These are phyloP conservation scores for Nemophila menziesii DNA, from an alignment of 257 asterid genomes.

Conservation along the genomic window DNA sequence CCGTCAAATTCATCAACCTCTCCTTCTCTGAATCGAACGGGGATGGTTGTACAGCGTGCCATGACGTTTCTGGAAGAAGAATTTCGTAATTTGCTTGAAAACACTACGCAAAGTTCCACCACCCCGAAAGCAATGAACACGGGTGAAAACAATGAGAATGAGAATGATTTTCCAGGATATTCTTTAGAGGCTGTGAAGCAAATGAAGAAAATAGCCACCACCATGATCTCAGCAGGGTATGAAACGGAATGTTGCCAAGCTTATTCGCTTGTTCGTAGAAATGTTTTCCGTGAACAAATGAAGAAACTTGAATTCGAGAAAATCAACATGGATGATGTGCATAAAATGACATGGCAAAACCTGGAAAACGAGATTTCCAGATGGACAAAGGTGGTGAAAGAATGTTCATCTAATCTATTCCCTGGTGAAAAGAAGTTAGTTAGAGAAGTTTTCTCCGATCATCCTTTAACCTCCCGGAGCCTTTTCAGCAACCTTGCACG, in stretches of 20 bases:
- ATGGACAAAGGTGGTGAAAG: conserved; percentile 49
- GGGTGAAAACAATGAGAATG: not conserved
- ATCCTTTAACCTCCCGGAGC: conserved; percentile 22
- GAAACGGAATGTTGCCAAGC: conserved; percentile 63
- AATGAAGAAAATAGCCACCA: conserved; percentile 38
- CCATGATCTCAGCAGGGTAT: conserved; percentile 68
- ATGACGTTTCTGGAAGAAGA: conserved; percentile 71
- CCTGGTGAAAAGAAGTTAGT: conserved; percentile 52
- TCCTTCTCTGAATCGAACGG: conserved; percentile 30
- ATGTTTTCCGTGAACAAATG: conserved; percentile 35
- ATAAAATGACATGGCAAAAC: conserved; percentile 52
- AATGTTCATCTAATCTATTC: conserved; percentile 32
- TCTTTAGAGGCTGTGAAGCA: conserved; percentile 25
- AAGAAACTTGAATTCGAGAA: conserved; percentile 48
- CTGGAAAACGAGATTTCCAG: conserved; percentile 54
- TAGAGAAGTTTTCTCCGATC: conserved; percentile 33
- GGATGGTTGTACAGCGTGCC: conserved; percentile 52
- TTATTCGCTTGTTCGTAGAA: conserved; percentile 48
- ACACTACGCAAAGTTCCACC: conserved; percentile 1
- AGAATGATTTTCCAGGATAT: conserved; percentile 33
- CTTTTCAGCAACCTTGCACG: conserved; percentile 43
- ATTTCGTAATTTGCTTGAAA: conserved; percentile 43
- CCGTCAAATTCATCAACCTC: conserved; percentile 24
- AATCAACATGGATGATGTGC: conserved; percentile 57
- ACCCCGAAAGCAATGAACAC: not conserved